phyloP scores from a whole-genome alignment of 176 grass and related monocot genomes.

The Puccinellia tenuiflora region DNA sequence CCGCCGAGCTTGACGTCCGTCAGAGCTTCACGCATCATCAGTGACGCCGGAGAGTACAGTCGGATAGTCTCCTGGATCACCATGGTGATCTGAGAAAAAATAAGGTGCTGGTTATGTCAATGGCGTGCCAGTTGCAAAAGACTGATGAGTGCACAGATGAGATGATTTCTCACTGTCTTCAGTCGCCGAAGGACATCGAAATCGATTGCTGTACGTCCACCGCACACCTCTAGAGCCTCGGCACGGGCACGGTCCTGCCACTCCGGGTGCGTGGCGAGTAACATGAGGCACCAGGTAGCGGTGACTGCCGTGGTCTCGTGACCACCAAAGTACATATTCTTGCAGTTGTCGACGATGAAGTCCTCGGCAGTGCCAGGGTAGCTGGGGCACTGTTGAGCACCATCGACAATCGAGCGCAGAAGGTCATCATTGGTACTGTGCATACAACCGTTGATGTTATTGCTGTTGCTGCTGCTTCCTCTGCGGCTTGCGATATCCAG shows the following conservation, averaged over 20 bases:
- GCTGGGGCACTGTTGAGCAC: conserved; percentile 9
- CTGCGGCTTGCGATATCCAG: conserved; percentile 24
- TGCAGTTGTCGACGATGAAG: conserved; percentile 62
- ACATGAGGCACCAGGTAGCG: conserved; percentile 64
- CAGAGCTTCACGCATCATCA: conserved; percentile 42
- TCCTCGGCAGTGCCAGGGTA: background rate
- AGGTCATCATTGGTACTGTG: background rate
- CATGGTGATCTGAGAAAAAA: conserved; percentile 49
- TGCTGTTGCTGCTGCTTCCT: background rate
- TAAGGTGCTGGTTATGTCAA: background rate
- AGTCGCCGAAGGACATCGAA: conserved; percentile 38
- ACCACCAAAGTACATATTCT: conserved; percentile 64
- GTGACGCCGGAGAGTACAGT: conserved; percentile 47
- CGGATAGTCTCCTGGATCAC: conserved; percentile 63
- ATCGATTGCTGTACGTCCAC: background rate
- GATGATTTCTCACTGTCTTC: conserved; percentile 34
- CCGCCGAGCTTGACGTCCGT: conserved; percentile 35
- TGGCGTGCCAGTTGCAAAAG: background rate
- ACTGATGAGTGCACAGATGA: background rate
- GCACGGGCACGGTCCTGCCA: conserved; percentile 53
- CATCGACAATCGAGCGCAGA: conserved; percentile 47
- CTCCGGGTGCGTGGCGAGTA: conserved; percentile 45
- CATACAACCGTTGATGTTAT: background rate
- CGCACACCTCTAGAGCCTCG: conserved; percentile 38
- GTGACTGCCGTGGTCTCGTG: conserved; percentile 52